phyloP scores from a whole-genome alignment of 306 rosid genomes.

The Glycyrrhiza uralensis region DNA sequence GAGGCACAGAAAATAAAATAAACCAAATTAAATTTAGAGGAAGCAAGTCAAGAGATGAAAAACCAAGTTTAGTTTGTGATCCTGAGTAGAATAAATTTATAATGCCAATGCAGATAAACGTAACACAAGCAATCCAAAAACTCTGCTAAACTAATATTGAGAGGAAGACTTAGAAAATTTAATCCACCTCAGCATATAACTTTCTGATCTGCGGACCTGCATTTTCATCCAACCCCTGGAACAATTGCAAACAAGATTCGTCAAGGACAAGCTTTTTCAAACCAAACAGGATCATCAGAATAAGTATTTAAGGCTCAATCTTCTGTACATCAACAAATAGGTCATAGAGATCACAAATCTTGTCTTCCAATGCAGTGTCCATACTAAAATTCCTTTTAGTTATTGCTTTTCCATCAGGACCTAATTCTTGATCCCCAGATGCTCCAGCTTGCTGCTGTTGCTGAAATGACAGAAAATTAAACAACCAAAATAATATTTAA shows the following conservation, averaged over 20 bases:
- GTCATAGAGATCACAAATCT: conserved; percentile 97
- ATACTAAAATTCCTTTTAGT: conserved; percentile 56
- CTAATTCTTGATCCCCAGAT: conserved; percentile 58
- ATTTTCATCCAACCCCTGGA: conserved; percentile 92
- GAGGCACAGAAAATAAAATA: neutral
- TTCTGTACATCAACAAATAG: conserved; percentile 85
- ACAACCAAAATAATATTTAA: neutral
- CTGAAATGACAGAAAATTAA: conserved; percentile 45
- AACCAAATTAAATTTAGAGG: neutral
- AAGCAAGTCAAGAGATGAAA: conserved; percentile 6
- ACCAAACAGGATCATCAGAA: conserved; percentile 9
- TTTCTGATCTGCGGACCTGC: conserved; percentile 79
- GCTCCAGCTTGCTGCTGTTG: conserved; percentile 61
- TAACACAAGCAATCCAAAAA: conserved; percentile 9
- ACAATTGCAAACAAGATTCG: conserved; percentile 35
- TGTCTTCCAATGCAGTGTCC: conserved; percentile 85
- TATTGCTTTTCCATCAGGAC: conserved; percentile 58
- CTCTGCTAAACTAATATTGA: neutral
- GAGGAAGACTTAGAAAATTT: neutral
- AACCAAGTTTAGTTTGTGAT: neutral
- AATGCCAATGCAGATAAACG: neutral
- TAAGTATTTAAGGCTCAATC: conserved; percentile 21
- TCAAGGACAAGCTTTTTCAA: conserved; percentile 10
- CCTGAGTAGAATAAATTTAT: neutral
- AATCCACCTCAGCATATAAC: conserved; percentile 77